Base-by-base conservation (phyloP, 2,329 filamentous ascomycete genomes). In the Colletotrichum shisoi region DNA sequence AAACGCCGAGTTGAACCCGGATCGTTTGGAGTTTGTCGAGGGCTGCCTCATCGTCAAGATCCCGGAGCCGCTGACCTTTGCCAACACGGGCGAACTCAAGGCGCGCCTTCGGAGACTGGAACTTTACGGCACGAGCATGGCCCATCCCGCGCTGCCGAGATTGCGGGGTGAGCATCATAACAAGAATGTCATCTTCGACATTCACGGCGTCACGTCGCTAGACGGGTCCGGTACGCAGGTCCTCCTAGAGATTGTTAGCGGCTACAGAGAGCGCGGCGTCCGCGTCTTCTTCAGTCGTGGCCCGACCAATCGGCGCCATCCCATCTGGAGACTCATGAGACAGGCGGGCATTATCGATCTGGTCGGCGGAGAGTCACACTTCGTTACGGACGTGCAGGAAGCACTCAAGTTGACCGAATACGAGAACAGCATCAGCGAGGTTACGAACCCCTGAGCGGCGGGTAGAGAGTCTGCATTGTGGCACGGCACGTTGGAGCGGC, bases 11-110 rank as follows among this genome's bases (percentile, higher is more conserved):
- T 81, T 89, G 0, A 86, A 91, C 63, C 86, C 89, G 0, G 88
- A 90, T 51, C 84, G 85, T 34, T 83, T 98, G 3, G 94, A 98
- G 76, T 94, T 96, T 73, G 86, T 97, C 60, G 94, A 97, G 71
- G 92, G 94, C 17, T 96, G 92, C 68, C 82, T 99, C 11, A 97
- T 99, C 68, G 93, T 98, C 73, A 98, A 98, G 82, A 98, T 99
- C 62, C 94, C 95, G 0, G 95, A 99, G 75, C 95, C 95, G 0
- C 82, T 99, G 57, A 98, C 94, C 0, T 99, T 99, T 76, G 94
- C 94, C 74, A 99, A 99, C 76, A 98, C 95, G 0, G 95, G 94
- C 53, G 92, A 95, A 72, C 82, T 99, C 51, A 96, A 96, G 78
- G 90, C 89, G 59, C 86, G 95, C 4, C 83, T 99, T 12, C 85